Evolutionary conservation across 352 stramenopile genomes (phyloP).

Genomic region (Pythium brassicae): DNA sequence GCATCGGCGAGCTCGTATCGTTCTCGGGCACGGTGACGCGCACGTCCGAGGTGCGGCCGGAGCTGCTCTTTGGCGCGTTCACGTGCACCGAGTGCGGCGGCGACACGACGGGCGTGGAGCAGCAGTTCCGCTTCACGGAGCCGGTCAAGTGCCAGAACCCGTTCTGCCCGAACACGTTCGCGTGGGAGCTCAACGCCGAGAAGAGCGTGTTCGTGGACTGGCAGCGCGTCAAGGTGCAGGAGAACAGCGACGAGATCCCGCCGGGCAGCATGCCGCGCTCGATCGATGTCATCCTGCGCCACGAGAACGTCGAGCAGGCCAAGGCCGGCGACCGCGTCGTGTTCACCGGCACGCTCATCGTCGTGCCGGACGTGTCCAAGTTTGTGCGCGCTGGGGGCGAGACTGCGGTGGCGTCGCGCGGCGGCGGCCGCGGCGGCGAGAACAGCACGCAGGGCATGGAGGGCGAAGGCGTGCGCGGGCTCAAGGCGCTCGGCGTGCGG

Average conservation of each 20-base stretch:
- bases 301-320: slow-evolving; percentile 96
- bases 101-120: slow-evolving; percentile 89
- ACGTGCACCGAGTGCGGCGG: slow-evolving; percentile 93
- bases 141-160: slow-evolving; percentile 96
- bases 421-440: slow-evolving; percentile 36
- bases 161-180: slow-evolving; percentile 90
- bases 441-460: slow-evolving; percentile 77
- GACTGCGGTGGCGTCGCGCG: slow-evolving; percentile 50
- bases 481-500: slow-evolving; percentile 94
- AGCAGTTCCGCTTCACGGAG: slow-evolving; percentile 98
- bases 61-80: slow-evolving; percentile 95
- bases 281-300: slow-evolving; percentile 97
- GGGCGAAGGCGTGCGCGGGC: slow-evolving; percentile 91
- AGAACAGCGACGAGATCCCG: slow-evolving; percentile 99
- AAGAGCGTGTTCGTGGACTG: slow-evolving; percentile 97
- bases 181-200: slow-evolving; percentile 85
- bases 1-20: slow-evolving; percentile 91
- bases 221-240: slow-evolving; percentile 98
- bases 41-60: slow-evolving; percentile 96
- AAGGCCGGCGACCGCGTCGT: slow-evolving; percentile 96
- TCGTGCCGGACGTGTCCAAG: slow-evolving; percentile 94
- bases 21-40: slow-evolving; percentile 97
- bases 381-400: slow-evolving; percentile 77
- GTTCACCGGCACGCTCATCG: slow-evolving; percentile 94
- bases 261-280: slow-evolving; percentile 95